Evolutionary conservation across 306 rosid genomes (phyloP).

Genomic region (Cicer chorassanicum): DNA sequence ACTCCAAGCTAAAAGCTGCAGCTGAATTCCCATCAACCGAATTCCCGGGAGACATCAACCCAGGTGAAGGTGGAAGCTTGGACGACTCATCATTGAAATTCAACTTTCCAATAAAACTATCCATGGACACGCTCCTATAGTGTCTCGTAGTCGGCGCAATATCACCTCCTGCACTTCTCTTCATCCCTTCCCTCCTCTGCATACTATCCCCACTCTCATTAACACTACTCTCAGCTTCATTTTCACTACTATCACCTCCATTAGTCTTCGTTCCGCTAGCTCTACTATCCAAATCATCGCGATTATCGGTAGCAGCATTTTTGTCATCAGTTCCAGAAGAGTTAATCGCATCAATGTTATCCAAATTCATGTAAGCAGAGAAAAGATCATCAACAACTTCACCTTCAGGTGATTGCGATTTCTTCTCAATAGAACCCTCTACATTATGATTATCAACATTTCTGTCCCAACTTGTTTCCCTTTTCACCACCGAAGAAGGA

Average conservation of each 20-base stretch:
- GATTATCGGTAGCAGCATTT: constrained; percentile 68
- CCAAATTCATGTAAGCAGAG: constrained; percentile 91
- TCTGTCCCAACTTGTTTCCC: constrained; percentile 63
- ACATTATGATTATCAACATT: constrained; percentile 51
- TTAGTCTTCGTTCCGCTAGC: constrained; percentile 87
- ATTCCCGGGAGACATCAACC: constrained; percentile 60
- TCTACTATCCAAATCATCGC: constrained; percentile 94
- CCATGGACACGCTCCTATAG: constrained; percentile 89
- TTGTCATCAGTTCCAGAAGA: constrained; percentile 77
- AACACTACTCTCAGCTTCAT: constrained; percentile 87
- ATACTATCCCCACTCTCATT: constrained; percentile 68
- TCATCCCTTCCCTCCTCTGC: constrained; percentile 70
- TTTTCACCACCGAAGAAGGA: constrained; percentile 59
- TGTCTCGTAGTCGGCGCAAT: constrained; percentile 75
- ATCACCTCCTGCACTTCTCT: constrained; percentile 78
- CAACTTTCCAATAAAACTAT: constrained; percentile 87
- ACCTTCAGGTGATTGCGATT: constrained; percentile 83
- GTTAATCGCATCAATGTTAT: constrained; percentile 73
- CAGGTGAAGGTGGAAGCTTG: constrained; percentile 73
- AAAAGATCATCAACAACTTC: constrained; percentile 88
- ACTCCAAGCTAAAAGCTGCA: constrained; percentile 85
- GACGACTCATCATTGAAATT: constrained; percentile 74
- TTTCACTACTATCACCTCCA: constrained; percentile 91
- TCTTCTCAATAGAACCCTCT: constrained; percentile 85
- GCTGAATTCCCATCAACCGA: constrained; percentile 62